Base-by-base conservation (phyloP, 352 stramenopile species). In the Phytophthora idaei region DNA sequence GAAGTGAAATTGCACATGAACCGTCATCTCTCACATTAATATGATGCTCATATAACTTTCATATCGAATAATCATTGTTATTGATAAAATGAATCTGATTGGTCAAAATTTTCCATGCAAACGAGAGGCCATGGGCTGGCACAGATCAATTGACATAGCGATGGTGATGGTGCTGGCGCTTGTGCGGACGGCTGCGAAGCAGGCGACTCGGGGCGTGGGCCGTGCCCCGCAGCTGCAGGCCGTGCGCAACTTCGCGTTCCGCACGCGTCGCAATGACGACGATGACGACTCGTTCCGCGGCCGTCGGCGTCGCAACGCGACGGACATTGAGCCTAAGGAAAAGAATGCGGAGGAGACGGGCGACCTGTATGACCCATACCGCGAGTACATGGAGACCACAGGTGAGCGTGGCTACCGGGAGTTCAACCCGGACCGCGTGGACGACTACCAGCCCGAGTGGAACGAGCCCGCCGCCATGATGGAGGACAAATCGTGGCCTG, bases 401-500 rank as follows among this genome's bases (percentile, higher is more conserved):
- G 81, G 76, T 39, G 79, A 77, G 66, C 80, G 61, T 53, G 83
- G 81, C n/a, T 90, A 89, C 77, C 78, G 85, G 59, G 83, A 94
- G 64, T 94, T 92, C 59, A 92, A 92, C 69, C 77, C 83, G 48
- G 85, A 94, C 55, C 74, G 87, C 41, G 69, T 84, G 44, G 73
- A 82, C 39, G 65, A 85, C 44, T 59, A 76, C 47, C 73, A 89
- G 45, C 89, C 79, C 25, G 76, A 83, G 77, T 94, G 86, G 86
- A 71, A 79, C 54, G 86, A 93, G 65, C 83, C 84, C 4, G 85
- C 88, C 53, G 71, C 90, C 41, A 78, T 96, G 74, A 96, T 96
- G 88, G 85, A 86, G 36, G 88, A 96, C 75, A 96, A 96, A 74
- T 93, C 83, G 67, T 96, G 88, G 88, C 88, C 88, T 1, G 64